Evolutionary conservation across 805 yeast genomes (phyloP), one percentile per base, ranked within the genome.

Genomic region (Yamadazyma olivae): DNA sequence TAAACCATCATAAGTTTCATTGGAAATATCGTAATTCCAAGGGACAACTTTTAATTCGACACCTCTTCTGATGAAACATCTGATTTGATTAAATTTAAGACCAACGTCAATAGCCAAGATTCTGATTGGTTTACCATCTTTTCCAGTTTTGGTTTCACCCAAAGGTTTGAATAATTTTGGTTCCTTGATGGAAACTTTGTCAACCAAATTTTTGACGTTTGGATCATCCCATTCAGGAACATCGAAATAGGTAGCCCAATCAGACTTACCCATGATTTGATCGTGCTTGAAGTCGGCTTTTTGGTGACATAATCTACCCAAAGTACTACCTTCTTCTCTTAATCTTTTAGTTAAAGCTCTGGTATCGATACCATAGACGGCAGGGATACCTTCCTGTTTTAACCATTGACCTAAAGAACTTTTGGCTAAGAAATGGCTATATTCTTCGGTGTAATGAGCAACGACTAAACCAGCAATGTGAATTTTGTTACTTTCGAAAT

Each of bases 401-500:
- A 93, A 78, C 99, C 99, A 93, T 54, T 78, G 75, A 43, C 95
- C 95, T 47, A 93, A 75, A 23, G 96, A 88, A 16, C 97, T 89
- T 41, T 75, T 77, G 46, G 99, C 99, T 53, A 93, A 75, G 69
- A 71, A 88, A 61, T 93, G 99, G 31, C 96, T 88, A 70, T 81
- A 91, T 51, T 93, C 85, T 64, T 93, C 97, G 38, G 98, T 90
- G 71, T 93, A 93, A 61, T 87, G 93, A 49, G 98, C 95, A 48
- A 93, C 95, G 35, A 93, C 89, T 57, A 93, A 75, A 68, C 98
- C 99, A 43, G 98, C 95, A 61, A 93, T 80, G 61, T 93, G 99
- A 59, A 93, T 91, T 53, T 77, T 80, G 64, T 72, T 79, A 44
- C 96, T 86, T 73, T 93, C 99, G 56, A 93, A 93, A 70, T 90